phyloP scores from a whole-genome alignment of 1,284 basidiomycete species.

The Meripilus lineatus region DNA sequence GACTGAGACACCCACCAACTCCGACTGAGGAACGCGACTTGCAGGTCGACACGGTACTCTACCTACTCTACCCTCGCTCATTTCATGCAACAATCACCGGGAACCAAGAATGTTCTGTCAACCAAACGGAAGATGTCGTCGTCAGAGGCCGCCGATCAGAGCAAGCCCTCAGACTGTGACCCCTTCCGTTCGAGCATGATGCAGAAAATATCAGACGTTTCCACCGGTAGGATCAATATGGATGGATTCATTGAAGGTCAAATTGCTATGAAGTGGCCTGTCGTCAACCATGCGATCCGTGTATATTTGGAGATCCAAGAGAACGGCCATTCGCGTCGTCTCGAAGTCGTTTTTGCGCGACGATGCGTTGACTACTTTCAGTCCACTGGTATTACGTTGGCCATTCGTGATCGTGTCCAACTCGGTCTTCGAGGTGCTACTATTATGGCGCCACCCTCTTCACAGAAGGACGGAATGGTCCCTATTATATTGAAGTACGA shows the following conservation, averaged over 20 bases:
- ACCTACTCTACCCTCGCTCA: too few relatives aligned
- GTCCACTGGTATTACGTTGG: conserved; percentile 24
- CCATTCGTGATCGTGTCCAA: conserved; percentile 32
- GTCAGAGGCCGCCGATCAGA: too few relatives aligned
- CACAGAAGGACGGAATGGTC: conserved; percentile 9
- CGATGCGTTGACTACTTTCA: conserved; percentile 25
- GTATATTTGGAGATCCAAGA: conserved; percentile 24
- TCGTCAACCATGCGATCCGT: conserved; percentile 20
- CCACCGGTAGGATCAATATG: conserved; percentile 12
- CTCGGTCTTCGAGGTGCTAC: conserved; percentile 40
- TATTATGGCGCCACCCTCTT: conserved; percentile 17
- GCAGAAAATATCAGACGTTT: conserved; percentile 15
- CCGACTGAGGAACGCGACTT: too few relatives aligned
- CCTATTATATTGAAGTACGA: conserved; percentile 7
- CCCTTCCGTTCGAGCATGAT: conserved; percentile 4
- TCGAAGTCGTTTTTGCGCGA: conserved; percentile 35
- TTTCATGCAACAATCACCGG: too few relatives aligned
- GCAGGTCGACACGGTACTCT: too few relatives aligned
- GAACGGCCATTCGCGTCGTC: conserved; percentile 19
- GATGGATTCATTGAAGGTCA: conserved; percentile 35
- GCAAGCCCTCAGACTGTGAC: too few relatives aligned
- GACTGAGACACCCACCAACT: too few relatives aligned
- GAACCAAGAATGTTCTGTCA: too few relatives aligned
- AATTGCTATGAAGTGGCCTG: conserved; percentile 40
- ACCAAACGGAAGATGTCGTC: too few relatives aligned